These are phyloP conservation scores for Eustoma russellianum DNA, from an alignment of 257 asterid genomes.

Conservation along the genomic window DNA sequence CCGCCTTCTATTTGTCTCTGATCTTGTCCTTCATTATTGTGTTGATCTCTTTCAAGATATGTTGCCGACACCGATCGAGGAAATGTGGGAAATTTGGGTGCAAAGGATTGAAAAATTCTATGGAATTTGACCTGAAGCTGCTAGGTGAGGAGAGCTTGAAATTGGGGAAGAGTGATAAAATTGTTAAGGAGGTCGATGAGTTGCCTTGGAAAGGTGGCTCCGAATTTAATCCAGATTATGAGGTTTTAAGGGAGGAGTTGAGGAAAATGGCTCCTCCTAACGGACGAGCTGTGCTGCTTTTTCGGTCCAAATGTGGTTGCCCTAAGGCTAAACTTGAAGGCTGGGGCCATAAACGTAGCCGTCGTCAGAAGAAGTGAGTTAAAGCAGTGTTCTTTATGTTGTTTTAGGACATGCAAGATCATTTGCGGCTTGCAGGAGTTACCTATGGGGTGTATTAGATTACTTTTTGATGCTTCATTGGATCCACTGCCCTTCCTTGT, in stretches of 20 bases:
- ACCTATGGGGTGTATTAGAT: too few relatives aligned
- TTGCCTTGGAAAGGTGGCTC: constrained; percentile 88
- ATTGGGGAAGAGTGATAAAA: constrained; percentile 26
- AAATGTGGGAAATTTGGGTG: constrained; percentile 58
- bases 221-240: constrained; percentile 71
- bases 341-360: constrained; percentile 68
- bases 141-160: constrained; percentile 63
- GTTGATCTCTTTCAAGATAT: constrained; percentile 20
- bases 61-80: constrained; percentile 55
- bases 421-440: too few relatives aligned
- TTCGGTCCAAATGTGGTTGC: constrained; percentile 72
- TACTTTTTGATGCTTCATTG: too few relatives aligned
- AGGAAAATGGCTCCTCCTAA: constrained; percentile 90
- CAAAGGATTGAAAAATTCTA: constrained; percentile 54
- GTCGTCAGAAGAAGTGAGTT: constrained; percentile 78
- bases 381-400: too few relatives aligned
- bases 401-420: too few relatives aligned
- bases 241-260: constrained; percentile 70
- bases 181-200: constrained; percentile 55
- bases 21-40: constrained; percentile 24
- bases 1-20: constrained; percentile 34
- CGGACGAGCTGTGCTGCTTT: constrained; percentile 76
- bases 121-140: constrained; percentile 79
- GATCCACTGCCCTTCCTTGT: too few relatives aligned
- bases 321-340: constrained; percentile 82